A percentile compares a stretch with the other conserved stretches of the same genome.
Conservation (phyloP, 768 basidiomycete genomes). For the Phaffia tasmanica region DNA sequence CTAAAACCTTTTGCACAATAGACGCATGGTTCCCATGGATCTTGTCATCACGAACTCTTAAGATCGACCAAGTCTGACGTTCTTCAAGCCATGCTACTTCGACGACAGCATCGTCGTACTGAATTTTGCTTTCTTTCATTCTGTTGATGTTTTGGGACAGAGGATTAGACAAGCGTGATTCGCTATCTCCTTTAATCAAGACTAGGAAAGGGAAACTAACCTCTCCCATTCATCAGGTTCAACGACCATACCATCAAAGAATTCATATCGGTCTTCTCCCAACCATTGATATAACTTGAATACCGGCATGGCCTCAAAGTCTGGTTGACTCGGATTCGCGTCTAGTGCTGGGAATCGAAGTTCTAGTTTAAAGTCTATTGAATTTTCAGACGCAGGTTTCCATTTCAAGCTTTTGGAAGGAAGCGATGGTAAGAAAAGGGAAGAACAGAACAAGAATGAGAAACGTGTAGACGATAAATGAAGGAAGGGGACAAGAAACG, state of each 20-base stretch:
- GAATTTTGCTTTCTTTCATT: conserved; percentile 70
- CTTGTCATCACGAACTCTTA: conserved; percentile 92
- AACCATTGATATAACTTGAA: conserved; percentile 75
- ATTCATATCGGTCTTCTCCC: conserved; percentile 64
- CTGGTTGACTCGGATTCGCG: conserved; percentile 51
- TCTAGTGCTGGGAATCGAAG: conserved; percentile 72
- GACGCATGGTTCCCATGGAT: conserved; percentile 75
- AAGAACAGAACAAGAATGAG: background rate
- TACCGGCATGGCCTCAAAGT: conserved; percentile 71
- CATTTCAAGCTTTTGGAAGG: conserved; percentile 65
- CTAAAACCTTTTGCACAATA: conserved; percentile 77
- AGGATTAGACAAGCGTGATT: background rate
- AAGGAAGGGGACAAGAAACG: conserved; percentile 10
- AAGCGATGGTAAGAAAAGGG: background rate
- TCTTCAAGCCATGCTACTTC: conserved; percentile 83
- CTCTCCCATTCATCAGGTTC: conserved; percentile 85
- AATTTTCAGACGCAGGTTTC: conserved; percentile 97
- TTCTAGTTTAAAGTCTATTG: conserved; percentile 91
- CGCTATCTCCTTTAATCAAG: background rate
- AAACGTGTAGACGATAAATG: background rate
- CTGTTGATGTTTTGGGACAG: conserved; percentile 41
- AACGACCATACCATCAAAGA: conserved; percentile 73
- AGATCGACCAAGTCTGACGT: conserved; percentile 61
- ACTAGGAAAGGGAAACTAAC: conserved; percentile 45
- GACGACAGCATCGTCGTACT: conserved; percentile 84